These are phyloP conservation scores for Trichoderma guizhouense DNA, from an alignment of 2,329 filamentous ascomycete species.

Conservation along the genomic window DNA sequence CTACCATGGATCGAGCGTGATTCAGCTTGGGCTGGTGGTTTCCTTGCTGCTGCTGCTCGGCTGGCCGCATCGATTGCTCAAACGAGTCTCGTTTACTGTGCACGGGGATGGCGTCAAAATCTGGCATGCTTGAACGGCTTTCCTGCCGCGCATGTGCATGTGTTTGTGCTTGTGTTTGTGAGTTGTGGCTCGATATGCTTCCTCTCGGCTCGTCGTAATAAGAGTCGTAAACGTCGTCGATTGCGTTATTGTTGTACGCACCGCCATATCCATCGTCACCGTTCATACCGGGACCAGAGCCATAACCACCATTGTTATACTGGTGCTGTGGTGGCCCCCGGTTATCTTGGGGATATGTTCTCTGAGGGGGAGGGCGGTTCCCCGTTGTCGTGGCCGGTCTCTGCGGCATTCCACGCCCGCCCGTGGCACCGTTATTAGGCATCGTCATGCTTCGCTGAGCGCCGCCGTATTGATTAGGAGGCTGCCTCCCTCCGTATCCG, in stretches of 20 bases:
- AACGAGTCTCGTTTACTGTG: slow-evolving; percentile 42
- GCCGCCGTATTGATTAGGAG: slow-evolving; percentile 43
- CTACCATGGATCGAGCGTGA: slow-evolving; percentile 64
- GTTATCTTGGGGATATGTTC: slow-evolving; percentile 42
- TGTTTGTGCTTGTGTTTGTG: neutral
- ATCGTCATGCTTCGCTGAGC: slow-evolving; percentile 61
- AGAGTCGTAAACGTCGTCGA: slow-evolving; percentile 53
- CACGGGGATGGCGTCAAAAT: slow-evolving; percentile 42
- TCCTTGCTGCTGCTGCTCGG: slow-evolving; percentile 45
- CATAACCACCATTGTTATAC: slow-evolving; percentile 14
- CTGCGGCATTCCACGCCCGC: slow-evolving; percentile 42
- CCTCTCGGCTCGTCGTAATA: slow-evolving; percentile 47
- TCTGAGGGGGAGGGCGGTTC: slow-evolving; percentile 51
- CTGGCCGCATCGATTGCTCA: slow-evolving; percentile 46
- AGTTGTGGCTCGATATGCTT: slow-evolving; percentile 27
- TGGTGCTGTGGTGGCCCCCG: neutral
- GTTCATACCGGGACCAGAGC: slow-evolving; percentile 23
- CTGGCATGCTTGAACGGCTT: slow-evolving; percentile 32
- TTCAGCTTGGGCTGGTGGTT: slow-evolving; percentile 53
- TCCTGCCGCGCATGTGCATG: slow-evolving; percentile 18
- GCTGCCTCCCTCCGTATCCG: slow-evolving; percentile 23
- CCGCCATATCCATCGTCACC: slow-evolving; percentile 36
- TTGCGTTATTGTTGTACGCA: slow-evolving; percentile 32
- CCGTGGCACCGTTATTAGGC: slow-evolving; percentile 48
- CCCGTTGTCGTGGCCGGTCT: slow-evolving; percentile 55